Evolutionary conservation across 306 rosid species (phyloP).

Genomic region (Sicyos edulis): DNA sequence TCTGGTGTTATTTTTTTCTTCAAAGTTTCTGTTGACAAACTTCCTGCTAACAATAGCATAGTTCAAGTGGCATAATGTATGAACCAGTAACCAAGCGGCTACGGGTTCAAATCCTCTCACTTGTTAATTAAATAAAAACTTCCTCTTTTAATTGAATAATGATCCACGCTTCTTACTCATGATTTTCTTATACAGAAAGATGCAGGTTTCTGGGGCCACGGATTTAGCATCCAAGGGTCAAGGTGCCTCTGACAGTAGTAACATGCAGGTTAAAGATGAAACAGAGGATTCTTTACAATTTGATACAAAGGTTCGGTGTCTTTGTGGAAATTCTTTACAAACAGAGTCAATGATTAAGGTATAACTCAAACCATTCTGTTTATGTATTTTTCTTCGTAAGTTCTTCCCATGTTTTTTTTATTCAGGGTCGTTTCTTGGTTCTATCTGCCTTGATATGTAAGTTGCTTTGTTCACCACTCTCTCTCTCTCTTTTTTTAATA

Average conservation of each 20-base stretch:
- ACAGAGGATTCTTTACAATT: constrained; percentile 63
- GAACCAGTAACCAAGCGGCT: too few species aligned
- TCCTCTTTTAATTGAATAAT: neutral
- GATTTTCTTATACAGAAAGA: constrained; percentile 56
- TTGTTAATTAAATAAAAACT: too few species aligned
- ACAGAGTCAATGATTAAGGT: constrained; percentile 88
- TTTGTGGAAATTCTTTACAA: constrained; percentile 74
- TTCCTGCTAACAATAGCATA: neutral
- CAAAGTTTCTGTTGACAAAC: neutral
- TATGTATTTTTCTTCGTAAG: neutral
- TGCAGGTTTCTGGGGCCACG: constrained; percentile 90
- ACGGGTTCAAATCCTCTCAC: too few species aligned
- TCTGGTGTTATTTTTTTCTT: constrained; percentile 1
- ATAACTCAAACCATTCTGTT: neutral
- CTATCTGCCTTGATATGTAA: constrained; percentile 10
- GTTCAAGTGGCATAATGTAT: too few species aligned
- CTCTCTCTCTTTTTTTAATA: neutral
- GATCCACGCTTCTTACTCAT: neutral
- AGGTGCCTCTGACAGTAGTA: constrained; percentile 73
- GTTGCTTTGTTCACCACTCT: neutral
- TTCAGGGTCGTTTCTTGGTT: neutral
- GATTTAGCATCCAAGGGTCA: constrained; percentile 87
- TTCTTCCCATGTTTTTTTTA: neutral
- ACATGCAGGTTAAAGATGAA: constrained; percentile 71
- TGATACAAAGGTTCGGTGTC: constrained; percentile 71